Evolutionary conservation across 2,329 filamentous ascomycete genomes (phyloP).

Genomic region (Sporothrix brasiliensis): DNA sequence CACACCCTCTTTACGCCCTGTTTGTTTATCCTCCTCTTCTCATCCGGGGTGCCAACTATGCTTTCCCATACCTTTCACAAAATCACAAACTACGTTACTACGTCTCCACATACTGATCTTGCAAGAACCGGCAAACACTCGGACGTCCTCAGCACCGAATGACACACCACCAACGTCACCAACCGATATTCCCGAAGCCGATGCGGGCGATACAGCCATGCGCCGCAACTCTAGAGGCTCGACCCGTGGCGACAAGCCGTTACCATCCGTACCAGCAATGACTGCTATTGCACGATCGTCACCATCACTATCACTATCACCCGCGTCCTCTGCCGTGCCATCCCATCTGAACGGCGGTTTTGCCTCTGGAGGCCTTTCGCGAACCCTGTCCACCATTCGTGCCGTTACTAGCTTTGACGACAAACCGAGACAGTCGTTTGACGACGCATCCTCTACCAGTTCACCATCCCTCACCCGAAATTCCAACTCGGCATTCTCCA

Average conservation of each 20-base stretch:
- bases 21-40: conserved; percentile 18
- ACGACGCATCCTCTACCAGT: conserved; percentile 48
- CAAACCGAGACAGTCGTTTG: conserved; percentile 44
- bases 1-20: conserved; percentile 13
- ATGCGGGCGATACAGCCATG: conserved; percentile 47
- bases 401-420: conserved; percentile 60
- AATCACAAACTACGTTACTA: neutral
- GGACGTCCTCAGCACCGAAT: conserved; percentile 36
- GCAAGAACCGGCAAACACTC: conserved; percentile 25
- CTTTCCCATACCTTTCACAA: neutral
- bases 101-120: conserved; percentile 17
- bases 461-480: conserved; percentile 43
- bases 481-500: conserved; percentile 57
- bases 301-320: neutral
- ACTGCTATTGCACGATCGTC: conserved; percentile 31
- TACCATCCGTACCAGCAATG: conserved; percentile 31
- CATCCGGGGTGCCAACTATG: neutral
- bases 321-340: conserved; percentile 9
- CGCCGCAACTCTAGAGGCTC: conserved; percentile 39
- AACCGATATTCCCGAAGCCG: conserved; percentile 46
- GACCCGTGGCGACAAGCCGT: conserved; percentile 38
- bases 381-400: conserved; percentile 56
- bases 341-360: conserved; percentile 35
- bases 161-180: conserved; percentile 41
- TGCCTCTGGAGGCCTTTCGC: conserved; percentile 38